Conservation (phyloP, 1,284 basidiomycete genomes). For the Ceratorhiza oryzae-sativae region DNA sequence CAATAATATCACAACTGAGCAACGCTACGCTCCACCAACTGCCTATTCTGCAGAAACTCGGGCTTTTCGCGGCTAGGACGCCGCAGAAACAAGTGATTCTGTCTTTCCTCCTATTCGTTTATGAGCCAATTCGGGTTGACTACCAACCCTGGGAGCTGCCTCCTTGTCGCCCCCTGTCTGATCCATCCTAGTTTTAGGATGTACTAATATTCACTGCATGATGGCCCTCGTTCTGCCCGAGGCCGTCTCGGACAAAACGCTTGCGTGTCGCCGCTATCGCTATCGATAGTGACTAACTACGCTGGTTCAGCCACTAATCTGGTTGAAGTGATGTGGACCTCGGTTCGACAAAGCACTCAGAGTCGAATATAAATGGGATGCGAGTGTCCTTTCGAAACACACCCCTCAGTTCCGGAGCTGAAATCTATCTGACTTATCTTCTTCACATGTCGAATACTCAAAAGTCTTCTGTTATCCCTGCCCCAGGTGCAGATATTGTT, state of each 20-base stretch:
- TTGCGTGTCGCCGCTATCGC: not conserved
- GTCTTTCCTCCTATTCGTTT: too few relatives aligned
- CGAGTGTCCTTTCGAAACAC: not conserved
- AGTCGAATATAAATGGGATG: not conserved
- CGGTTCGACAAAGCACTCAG: not conserved
- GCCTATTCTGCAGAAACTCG: not conserved
- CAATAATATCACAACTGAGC: not conserved
- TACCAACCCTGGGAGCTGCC: too few relatives aligned
- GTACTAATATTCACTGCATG: not conserved
- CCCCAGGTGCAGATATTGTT: not conserved
- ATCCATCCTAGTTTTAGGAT: not conserved
- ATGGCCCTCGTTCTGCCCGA: not conserved
- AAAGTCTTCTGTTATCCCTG: conserved; percentile 1
- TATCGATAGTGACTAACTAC: not conserved
- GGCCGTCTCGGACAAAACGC: not conserved
- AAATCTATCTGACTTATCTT: not conserved
- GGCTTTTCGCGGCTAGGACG: too few relatives aligned
- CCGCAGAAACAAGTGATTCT: too few relatives aligned
- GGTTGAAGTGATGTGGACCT: not conserved
- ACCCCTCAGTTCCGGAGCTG: not conserved
- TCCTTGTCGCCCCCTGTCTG: too few relatives aligned
- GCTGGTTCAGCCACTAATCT: not conserved
- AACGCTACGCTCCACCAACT: not conserved
- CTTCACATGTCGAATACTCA: not conserved
- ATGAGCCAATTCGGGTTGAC: too few relatives aligned